Conservation (phyloP, 169 alveolate genomes). For the Cryptosporidium sp. region DNA sequence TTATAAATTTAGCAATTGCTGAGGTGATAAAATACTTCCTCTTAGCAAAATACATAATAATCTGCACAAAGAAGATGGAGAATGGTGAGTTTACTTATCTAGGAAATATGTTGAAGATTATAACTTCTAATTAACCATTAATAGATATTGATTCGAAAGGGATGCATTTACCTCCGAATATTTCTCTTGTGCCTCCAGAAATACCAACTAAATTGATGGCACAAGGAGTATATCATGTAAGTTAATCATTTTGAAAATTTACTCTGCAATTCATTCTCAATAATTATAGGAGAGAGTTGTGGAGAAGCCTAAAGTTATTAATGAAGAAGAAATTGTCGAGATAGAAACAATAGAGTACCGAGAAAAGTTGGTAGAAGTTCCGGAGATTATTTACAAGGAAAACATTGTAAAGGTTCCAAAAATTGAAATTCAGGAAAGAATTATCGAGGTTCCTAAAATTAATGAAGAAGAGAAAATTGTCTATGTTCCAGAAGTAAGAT, state of each 20-base stretch:
- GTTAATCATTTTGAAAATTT: background rate
- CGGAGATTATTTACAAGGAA: slow-evolving; percentile 62
- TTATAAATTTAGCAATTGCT: background rate
- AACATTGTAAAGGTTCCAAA: slow-evolving; percentile 63
- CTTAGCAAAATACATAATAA: background rate
- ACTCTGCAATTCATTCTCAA: no score
- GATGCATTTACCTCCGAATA: slow-evolving; percentile 63
- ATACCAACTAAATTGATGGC: slow-evolving; percentile 65
- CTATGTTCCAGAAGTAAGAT: slow-evolving; percentile 66
- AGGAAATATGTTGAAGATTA: background rate
- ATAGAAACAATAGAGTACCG: slow-evolving; percentile 70
- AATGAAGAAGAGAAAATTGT: slow-evolving; percentile 65
- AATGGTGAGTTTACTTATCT: background rate
- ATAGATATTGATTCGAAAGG: slow-evolving; percentile 36
- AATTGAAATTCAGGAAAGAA: slow-evolving; percentile 73
- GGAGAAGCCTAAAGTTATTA: slow-evolving; percentile 59
- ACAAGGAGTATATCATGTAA: slow-evolving; percentile 67
- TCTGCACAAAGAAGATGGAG: background rate
- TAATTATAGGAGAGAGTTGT: slow-evolving; percentile 50
- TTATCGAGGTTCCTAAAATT: slow-evolving; percentile 68
- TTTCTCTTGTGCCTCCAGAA: slow-evolving; percentile 73
- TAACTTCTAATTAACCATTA: background rate
- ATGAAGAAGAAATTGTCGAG: slow-evolving; percentile 71
- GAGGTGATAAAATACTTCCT: background rate
- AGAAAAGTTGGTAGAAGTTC: slow-evolving; percentile 64